Base-by-base conservation (phyloP, 2,329 filamentous ascomycete genomes). In the Curvularia hawaiiensis region DNA sequence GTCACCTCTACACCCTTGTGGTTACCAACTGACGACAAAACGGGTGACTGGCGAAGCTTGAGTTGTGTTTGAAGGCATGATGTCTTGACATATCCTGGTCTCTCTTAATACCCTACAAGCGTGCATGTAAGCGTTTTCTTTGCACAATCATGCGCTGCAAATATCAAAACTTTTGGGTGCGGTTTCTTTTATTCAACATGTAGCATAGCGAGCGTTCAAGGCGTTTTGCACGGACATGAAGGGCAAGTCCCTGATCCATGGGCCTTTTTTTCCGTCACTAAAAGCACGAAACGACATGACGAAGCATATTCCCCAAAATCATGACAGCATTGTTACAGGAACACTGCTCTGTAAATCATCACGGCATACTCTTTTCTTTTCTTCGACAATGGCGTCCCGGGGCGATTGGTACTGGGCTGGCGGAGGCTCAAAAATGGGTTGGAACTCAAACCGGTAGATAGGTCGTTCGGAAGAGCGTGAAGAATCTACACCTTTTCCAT, bases 181-280 rank as follows among this genome's bases (percentile, higher is more conserved):
- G 60, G 58, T 54, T 58, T 60, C 59, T 50, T 58, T 66, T 61
- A 64, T 66, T 58, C 54, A 57, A 57, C 67, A 62, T 68, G 68
- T 60, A 72, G 73, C 71, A 75, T 75, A 76, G 72, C 67, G 67
- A 73, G 74, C 68, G 63, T 66, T 66, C 53, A 26, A 28, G 74
- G 73, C 66, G 69, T 75, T 71, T 62, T 45, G 57, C 56, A 58
- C 50, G 45, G 47, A 68, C 66, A 65, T 72, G 66, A 56, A 54
- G 50, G 59, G 58, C 52, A 50, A 60, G 55, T 56, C 52, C 50
- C 56, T 62, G 52, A 38, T 43, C 50, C 53, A 56, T 47, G 60
- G 47, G 54, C 52, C 60, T 60, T 50, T 47, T 52, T 46, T 38
- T 7, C 55, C 48, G 58, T 61, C 56, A 56, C 58, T 58, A 73